Conservation (phyloP, 2,329 filamentous ascomycete genomes). For the Cytospora schulzeri region DNA sequence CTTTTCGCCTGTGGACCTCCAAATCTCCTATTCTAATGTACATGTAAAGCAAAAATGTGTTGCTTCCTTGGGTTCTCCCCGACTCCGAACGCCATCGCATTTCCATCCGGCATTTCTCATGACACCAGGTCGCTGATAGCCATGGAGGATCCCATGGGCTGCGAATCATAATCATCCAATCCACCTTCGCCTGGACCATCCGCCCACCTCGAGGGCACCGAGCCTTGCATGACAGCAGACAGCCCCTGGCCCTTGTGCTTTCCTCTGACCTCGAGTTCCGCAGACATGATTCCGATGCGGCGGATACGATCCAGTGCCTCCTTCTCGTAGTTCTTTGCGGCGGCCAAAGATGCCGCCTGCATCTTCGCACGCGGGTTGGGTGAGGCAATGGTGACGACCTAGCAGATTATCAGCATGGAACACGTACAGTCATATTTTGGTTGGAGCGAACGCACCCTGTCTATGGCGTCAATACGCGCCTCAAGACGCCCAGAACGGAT, state of each 20-base stretch:
- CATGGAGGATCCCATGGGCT: constrained; percentile 1
- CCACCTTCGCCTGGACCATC: constrained; percentile 1
- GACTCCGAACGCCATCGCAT: constrained; percentile 27
- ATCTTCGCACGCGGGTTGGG: constrained; percentile 68
- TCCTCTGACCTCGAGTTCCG: constrained; percentile 70
- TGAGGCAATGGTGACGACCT: constrained; percentile 74
- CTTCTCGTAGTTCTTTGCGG: constrained; percentile 71
- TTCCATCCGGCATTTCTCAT: constrained; percentile 1
- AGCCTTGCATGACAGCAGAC: constrained; percentile 1
- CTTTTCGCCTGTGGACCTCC: background rate
- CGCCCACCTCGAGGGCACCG: constrained; percentile 8
- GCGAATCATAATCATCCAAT: constrained; percentile 7
- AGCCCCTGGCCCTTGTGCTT: constrained; percentile 17
- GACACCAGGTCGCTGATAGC: constrained; percentile 4
- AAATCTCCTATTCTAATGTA: background rate
- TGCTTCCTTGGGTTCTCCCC: background rate
- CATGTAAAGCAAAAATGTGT: constrained; percentile 5
- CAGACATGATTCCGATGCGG: constrained; percentile 73
- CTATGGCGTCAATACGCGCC: constrained; percentile 82
- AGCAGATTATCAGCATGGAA: constrained; percentile 12
- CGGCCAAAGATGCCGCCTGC: constrained; percentile 69
- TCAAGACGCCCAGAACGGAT: constrained; percentile 73
- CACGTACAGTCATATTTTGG: background rate
- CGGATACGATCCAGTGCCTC: constrained; percentile 77
- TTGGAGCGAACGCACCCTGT: constrained; percentile 55